Percentiles rank a stretch among this genome's conserved stretches.
Conservation (phyloP, 345 rosid species). For the Chamaenerion angustifolium region DNA sequence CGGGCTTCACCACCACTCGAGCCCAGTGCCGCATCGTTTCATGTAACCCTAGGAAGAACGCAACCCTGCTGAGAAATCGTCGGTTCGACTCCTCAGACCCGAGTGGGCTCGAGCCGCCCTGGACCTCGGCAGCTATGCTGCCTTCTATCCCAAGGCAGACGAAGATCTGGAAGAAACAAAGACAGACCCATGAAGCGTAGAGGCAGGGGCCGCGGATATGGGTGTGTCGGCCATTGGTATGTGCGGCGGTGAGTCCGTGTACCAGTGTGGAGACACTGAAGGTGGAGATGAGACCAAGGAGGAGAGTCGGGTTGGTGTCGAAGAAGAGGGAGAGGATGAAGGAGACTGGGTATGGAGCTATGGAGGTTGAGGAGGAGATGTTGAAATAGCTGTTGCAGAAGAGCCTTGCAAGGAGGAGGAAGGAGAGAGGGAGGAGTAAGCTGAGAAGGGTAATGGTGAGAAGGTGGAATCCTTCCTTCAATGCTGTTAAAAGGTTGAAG, state of each 20-base stretch:
- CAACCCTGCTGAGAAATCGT: not conserved
- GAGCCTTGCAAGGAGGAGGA: conserved; percentile 16
- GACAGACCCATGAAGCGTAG: conserved; percentile 11
- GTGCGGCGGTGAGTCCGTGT: conserved; percentile 10
- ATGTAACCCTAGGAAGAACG: conserved; percentile 13
- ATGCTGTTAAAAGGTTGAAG: not conserved
- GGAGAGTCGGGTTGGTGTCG: conserved; percentile 14
- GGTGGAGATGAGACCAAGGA: conserved; percentile 12
- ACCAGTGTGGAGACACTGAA: conserved; percentile 11
- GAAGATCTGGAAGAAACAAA: conserved; percentile 11
- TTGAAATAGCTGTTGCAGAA: conserved; percentile 8
- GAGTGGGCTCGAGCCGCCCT: not conserved
- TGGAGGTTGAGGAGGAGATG: conserved; percentile 2
- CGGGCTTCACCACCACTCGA: conserved; percentile 14
- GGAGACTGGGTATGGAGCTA: not conserved
- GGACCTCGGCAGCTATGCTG: conserved; percentile 7
- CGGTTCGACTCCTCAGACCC: not conserved
- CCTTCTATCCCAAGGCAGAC: conserved; percentile 7
- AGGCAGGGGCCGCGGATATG: not conserved
- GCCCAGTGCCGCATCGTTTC: conserved; percentile 17
- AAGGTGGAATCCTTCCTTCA: conserved; percentile 14
- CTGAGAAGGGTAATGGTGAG: conserved; percentile 12
- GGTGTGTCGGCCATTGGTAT: not conserved
- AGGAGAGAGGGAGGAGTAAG: conserved; percentile 19
- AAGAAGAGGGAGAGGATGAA: conserved; percentile 6